Evolutionary conservation across 2,329 filamentous ascomycete genomes (phyloP).

Genomic region (Pseudocercospora fuligena): DNA sequence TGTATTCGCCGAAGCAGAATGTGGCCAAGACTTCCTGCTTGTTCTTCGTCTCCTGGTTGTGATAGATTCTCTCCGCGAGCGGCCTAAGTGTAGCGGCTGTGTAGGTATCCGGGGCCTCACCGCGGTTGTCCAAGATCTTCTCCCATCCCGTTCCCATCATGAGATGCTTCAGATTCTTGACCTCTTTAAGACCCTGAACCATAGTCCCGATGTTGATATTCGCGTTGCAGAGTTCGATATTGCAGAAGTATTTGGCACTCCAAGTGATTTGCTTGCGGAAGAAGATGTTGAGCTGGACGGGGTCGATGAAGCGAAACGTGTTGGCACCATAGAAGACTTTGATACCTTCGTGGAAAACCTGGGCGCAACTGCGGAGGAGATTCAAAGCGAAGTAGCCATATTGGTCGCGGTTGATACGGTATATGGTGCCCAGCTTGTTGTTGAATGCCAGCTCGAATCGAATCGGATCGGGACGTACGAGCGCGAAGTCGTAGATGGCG

Average conservation of each 20-base stretch:
- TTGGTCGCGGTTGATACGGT: not conserved
- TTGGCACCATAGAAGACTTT: constrained; percentile 54
- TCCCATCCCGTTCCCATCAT: not conserved
- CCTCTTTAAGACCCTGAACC: not conserved
- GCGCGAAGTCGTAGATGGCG: not conserved
- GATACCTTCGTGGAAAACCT: constrained; percentile 46
- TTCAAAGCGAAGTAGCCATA: not conserved
- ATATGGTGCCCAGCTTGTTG: not conserved
- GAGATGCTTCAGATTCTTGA: not conserved
- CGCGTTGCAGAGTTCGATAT: not conserved
- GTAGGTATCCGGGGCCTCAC: not conserved
- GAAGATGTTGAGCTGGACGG: constrained; percentile 30
- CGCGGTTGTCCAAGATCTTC: no score
- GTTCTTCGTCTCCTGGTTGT: not conserved
- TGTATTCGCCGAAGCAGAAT: not conserved
- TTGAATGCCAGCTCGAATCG: not conserved
- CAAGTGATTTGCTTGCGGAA: not conserved
- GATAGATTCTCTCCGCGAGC: not conserved
- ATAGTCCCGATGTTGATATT: not conserved
- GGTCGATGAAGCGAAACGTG: constrained; percentile 38
- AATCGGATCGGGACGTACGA: not conserved
- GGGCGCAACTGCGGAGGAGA: constrained; percentile 40
- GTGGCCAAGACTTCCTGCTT: not conserved
- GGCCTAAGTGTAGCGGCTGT: not conserved
- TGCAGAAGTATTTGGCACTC: not conserved